Conservation (phyloP, 257 asterid genomes). For the Striga asiatica region DNA sequence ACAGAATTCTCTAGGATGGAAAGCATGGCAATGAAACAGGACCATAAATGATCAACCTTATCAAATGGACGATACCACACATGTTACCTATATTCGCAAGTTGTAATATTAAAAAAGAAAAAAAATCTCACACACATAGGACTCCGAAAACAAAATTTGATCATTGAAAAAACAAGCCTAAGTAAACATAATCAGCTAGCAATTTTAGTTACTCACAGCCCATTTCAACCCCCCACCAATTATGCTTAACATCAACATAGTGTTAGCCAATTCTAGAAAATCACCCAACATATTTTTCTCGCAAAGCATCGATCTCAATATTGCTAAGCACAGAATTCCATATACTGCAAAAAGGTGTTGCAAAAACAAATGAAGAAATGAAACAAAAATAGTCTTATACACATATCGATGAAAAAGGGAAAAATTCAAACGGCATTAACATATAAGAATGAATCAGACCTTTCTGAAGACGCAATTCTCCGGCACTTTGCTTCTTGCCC, state of each 20-base stretch:
- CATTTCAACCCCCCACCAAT: background rate
- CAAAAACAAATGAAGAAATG: background rate
- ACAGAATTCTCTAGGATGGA: background rate
- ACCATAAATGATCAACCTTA: background rate
- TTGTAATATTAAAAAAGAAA: background rate
- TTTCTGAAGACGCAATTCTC: constrained; percentile 83
- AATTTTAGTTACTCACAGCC: background rate
- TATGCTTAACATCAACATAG: no score
- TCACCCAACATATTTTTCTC: no score
- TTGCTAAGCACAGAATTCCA: background rate
- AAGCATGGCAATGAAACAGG: constrained; percentile 3
- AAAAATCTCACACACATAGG: no score
- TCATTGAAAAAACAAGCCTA: background rate
- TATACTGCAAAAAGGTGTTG: no score
- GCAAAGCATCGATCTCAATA: no score
- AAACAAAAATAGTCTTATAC: background rate
- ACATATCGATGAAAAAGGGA: background rate
- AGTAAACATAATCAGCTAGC: background rate
- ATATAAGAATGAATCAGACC: constrained; percentile 21
- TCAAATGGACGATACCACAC: background rate
- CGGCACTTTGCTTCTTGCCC: constrained; percentile 88
- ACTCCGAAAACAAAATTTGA: background rate
- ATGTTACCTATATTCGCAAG: background rate
- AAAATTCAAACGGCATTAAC: background rate
- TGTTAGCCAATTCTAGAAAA: no score